Evolutionary conservation across 108 stramenopile species (phyloP), one percentile per base, ranked within the genome.

Genomic region (Parietichytrium sp.): DNA sequence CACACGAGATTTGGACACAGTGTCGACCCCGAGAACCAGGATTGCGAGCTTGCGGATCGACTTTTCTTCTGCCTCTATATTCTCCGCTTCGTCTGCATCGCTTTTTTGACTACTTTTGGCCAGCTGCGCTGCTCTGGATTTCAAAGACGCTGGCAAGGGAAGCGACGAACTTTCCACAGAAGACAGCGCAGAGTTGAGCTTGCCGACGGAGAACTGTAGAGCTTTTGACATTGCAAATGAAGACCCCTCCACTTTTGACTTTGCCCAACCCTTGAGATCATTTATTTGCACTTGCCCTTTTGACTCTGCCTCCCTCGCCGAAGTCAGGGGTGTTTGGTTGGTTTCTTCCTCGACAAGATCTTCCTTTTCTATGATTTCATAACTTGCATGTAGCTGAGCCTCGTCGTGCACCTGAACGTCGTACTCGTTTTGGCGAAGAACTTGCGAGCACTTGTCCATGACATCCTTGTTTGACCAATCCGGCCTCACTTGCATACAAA

Each of bases 351-450:
- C 10, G 6, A 33, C 38, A 23, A 10, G 33, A 13, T 45, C 15
- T 2, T 72, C 61, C 45, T 72, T 42, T 6, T n/a, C 20, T 27
- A 42, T 72, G 2, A 42, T 33, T 8, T 7, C 33, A 2, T 72
- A 72, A 27, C 61, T 72, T 6, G 61, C 61, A 25, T 42, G 61
- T 10, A 72, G 61, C 20, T 72, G 61, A 23, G 38, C 61, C 42
- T 36, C 61, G 20, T 72, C 61, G 38, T 25, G 10, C 8, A 42
- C 61, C 6, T 42, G 33, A 8, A 72, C 61, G 10, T 72, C 61
- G 42, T 72, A 72, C 8, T 20, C 61, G 42, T 72, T 33, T 6
- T 36, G n/a, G 6, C n/a, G 13, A 25, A 72, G 61, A 12, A 42
- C 61, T 38, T 72, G 38, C n/a, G 61, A 33, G 13, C 20, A 10